Base-by-base conservation (phyloP, 306 rosid genomes). In the Malus orientalis region DNA sequence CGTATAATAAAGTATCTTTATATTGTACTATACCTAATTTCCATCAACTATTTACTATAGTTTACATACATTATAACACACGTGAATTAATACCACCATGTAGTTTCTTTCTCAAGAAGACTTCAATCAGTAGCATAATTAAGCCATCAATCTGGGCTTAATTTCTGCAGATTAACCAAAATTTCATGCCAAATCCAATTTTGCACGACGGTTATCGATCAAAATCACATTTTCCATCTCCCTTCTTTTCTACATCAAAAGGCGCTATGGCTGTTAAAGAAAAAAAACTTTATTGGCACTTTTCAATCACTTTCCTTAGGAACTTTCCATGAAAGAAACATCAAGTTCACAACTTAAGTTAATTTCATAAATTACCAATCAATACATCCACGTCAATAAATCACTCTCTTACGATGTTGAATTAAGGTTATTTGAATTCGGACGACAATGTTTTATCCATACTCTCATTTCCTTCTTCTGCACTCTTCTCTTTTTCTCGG, bases 291-390 rank as follows among this genome's bases (percentile, higher is more conserved):
- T 14, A 3, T 12, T 2, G 36, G 33, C 20, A 61, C 19, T 27
- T 61, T 61, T 14, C 66, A 5, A 27, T 58, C 63, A 19, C 25
- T 55, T 7, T 55, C 11, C 25, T 55, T 1, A 55, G 11, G 10
- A 14, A 55, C 60, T 55, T 59, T 59, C 64, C 64, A 59, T 4
- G 30, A 61, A 73, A 73, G 69, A 38, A 57, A 75, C 51, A 57
- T 75, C 76, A 69, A 19, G 59, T 63, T 81, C 68, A 15, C 53
- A 55, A 36, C 80, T 81, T 67, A 60, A 23, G 7, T 14, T 61
- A 27, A 27, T 27, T 61, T 61, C 69, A 29, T 75, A 72, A 23
- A 81, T 75, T 15, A 75, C 73, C 60, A 76, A 53, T 38, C 73
- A 49, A 49, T 15, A 49, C 0, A 49, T 15, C 18, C 54, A 14